phyloP scores from a whole-genome alignment of 768 basidiomycete species.

The Psilocybe sp. region DNA sequence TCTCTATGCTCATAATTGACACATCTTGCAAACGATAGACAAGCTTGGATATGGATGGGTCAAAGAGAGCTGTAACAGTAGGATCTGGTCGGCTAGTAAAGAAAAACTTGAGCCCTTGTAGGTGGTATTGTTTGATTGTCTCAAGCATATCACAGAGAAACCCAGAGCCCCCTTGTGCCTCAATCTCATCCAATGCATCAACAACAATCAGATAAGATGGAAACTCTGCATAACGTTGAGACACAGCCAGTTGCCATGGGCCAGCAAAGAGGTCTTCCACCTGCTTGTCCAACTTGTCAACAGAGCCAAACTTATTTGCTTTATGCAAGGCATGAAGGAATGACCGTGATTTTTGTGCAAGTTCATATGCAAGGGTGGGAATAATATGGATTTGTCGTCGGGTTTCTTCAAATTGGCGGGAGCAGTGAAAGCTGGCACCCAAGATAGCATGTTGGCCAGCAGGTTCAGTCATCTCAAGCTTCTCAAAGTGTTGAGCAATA shows the following conservation, averaged over 20 bases:
- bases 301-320: conserved; percentile 3
- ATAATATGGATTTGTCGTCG: conserved; percentile 4
- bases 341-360: conserved; percentile 7
- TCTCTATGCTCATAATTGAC: background rate
- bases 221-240: background rate
- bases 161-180: conserved; percentile 7
- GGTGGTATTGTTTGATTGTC: conserved; percentile 3
- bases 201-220: conserved; percentile 17
- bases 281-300: conserved; percentile 9
- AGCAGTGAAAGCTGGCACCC: conserved; percentile 21
- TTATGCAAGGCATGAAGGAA: conserved; percentile 4
- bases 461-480: background rate
- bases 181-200: conserved; percentile 21
- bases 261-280: conserved; percentile 14
- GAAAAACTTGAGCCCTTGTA: conserved; percentile 19
- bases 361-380: conserved; percentile 13
- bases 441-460: conserved; percentile 5
- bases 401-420: conserved; percentile 15
- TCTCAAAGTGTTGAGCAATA: conserved; percentile 8
- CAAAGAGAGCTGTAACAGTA: conserved; percentile 1
- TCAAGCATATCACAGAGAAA: conserved; percentile 15
- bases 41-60: background rate
- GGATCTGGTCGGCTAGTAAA: conserved; percentile 19
- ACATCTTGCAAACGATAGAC: background rate
- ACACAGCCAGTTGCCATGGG: conserved; percentile 12